Evolutionary conservation across 371 early-diverging fungal species (phyloP), one percentile per base, ranked within the genome.

Genomic region (Funneliformis caledonium): DNA sequence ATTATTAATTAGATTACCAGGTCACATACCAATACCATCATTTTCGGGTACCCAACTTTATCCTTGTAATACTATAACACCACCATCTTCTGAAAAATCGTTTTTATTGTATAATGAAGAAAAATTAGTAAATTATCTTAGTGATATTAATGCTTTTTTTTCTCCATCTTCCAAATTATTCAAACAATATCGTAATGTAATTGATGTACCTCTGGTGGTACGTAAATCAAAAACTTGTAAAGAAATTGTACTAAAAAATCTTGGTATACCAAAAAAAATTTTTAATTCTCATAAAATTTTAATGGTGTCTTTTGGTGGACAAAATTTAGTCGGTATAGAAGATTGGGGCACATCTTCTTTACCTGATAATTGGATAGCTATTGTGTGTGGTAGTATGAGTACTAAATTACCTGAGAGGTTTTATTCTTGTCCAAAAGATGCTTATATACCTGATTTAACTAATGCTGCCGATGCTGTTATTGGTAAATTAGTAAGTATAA

Each of bases 251-350:
- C 82, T 94, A 50, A 65, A 83, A 10, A 67, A 80, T 31, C 86
- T 95, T 26, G 89, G 88, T 0, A 92, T 95, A 73, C 91, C 93
- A 2, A 80, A 85, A 26, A 84, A 88, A 5, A 86, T 92, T 4
- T 89, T 89, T 60, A 67, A 82, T 7, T 86, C 90, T 2, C 87
- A 91, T 60, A 91, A 91, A 81, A 87, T 93, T 76, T 85, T 93
- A 0, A 80, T 95, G 37, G 88, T 94, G 11, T 92, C 93, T 0
- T 95, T 95, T 87, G 95, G 95, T 19, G 95, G 95, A 8, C 92
- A 93, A 72, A 82, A 87, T 12, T 81, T 92, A 43, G 89, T 84
- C 4, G 85, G 88, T 80, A 83, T 83, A 60, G 84, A 86, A 80
- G 84, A 86, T 26, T 88, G 88, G 88, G 85, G 88, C 2, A 6